These are phyloP conservation scores for Trypanosomatidae sp. DNA, from an alignment of 208 protist genomes.

Conservation along the genomic window DNA sequence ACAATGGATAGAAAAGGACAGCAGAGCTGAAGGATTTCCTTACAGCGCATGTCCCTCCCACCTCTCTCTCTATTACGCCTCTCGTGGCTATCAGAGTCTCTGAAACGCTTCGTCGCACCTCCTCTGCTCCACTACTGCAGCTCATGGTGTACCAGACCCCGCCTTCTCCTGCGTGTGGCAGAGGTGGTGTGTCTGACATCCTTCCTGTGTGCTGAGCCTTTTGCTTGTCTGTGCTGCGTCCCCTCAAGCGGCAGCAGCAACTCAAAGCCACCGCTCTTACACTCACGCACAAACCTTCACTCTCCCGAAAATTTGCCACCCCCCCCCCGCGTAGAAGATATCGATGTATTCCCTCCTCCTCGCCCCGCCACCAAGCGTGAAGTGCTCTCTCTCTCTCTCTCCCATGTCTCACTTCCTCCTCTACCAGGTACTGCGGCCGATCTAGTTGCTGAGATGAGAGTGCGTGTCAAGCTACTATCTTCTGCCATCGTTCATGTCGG, in stretches of 20 bases:
- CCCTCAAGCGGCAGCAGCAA: not conserved
- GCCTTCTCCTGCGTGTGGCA: not conserved
- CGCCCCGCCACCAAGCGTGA: not conserved
- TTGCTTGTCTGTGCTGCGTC: not conserved
- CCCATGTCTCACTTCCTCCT: not conserved
- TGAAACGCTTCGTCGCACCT: not conserved
- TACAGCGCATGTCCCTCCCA: not conserved
- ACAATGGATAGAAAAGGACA: not conserved
- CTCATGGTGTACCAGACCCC: not conserved
- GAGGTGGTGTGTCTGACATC: not conserved
- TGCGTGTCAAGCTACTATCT: not conserved
- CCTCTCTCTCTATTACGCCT: not conserved
- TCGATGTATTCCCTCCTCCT: not conserved
- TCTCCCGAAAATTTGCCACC: not conserved
- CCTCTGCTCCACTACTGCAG: not conserved
- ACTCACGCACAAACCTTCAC: not conserved
- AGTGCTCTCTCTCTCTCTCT: not conserved
- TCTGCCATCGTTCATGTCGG: not conserved
- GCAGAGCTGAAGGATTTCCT: not conserved
- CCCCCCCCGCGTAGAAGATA: too few relatives aligned
- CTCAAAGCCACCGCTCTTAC: too few relatives aligned
- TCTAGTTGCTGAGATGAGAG: not conserved
- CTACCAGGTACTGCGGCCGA: not conserved
- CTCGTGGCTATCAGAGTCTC: not conserved
- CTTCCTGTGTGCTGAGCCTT: not conserved